Base-by-base conservation (phyloP, 1,139 yeast species). In the Yamadazyma trypodendri region DNA sequence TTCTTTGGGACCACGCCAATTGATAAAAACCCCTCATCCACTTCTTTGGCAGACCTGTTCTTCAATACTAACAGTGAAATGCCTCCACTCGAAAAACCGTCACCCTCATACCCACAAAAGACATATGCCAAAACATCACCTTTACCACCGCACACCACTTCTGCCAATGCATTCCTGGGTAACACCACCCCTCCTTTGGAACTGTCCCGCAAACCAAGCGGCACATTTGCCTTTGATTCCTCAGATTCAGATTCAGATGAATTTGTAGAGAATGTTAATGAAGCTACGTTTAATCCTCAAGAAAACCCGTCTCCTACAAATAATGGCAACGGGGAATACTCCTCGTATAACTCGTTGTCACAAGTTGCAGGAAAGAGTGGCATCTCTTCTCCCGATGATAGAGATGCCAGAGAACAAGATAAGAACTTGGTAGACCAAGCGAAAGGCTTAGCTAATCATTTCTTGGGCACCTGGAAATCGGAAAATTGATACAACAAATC, bases 301-400 rank as follows among this genome's bases (percentile, higher is more conserved):
- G 18, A 23, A 5, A 13, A 9, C 12, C 12, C 6, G 21, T 31
- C 37, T 3, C 27, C 28, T 6, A 23, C 13, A 14, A 31, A 34
- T 15, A 31, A 34, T 34, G 11, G 24, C 18, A 6, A 10, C 5
- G 25, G 18, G 11, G 34, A 40, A 39, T 24, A 14, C 22, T 18
- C 36, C 18, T 44, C 48, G 5, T 68, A 67, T 46, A 61, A 64
- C 32, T 65, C 79, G 9, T 56, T 75, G 28, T 72, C 77, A 35
- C 77, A 73, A 45, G 77, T 77, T 16, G 81, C 81, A 2, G 80
- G 72, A 10, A 60, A 55, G 36, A 68, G 57, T 44, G 72, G 73
- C 5, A 64, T 67, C 32, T 50, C 61, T 52, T 71, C 69, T 11
- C 54, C 65, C 15, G 58, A 61, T 5, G 31, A 32, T n/a, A 34